These are phyloP conservation scores for Colletotrichum cuscutae DNA, from an alignment of 2,329 filamentous ascomycete species.

Conservation along the genomic window DNA sequence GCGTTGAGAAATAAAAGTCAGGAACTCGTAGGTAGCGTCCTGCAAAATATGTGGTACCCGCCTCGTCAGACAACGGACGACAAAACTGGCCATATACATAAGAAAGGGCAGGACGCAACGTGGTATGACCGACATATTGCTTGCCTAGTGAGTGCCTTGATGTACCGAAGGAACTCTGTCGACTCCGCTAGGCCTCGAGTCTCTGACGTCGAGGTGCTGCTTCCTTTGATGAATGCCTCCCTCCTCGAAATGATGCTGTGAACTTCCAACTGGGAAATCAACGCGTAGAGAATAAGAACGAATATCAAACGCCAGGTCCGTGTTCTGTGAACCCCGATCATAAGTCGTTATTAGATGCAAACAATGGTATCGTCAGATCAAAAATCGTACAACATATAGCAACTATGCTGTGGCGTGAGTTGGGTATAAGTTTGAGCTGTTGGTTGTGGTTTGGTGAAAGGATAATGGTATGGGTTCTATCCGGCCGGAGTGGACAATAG, in stretches of 20 bases:
- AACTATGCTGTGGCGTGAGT: constrained; percentile 24
- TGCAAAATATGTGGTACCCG: background rate
- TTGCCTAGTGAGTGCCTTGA: background rate
- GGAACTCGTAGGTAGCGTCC: background rate
- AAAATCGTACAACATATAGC: constrained; percentile 31
- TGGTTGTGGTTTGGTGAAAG: background rate
- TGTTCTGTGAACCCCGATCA: constrained; percentile 27
- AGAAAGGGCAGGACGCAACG: background rate
- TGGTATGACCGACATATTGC: background rate
- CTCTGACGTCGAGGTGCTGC: background rate
- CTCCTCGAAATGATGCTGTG: background rate
- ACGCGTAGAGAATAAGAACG: constrained; percentile 17
- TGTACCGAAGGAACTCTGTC: background rate
- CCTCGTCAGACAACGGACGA: background rate
- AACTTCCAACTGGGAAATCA: constrained; percentile 5
- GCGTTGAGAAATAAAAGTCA: constrained; percentile 7
- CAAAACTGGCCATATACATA: background rate
- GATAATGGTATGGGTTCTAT: background rate
- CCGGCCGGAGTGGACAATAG: background rate
- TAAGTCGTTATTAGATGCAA: constrained; percentile 35
- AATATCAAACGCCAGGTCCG: constrained; percentile 31
- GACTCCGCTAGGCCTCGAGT: background rate
- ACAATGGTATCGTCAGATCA: constrained; percentile 33
- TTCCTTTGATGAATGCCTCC: background rate
- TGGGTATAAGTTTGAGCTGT: constrained; percentile 26